These are phyloP conservation scores for Juncus inflexus DNA, from an alignment of 176 grass and related monocot genomes.

Conservation along the genomic window DNA sequence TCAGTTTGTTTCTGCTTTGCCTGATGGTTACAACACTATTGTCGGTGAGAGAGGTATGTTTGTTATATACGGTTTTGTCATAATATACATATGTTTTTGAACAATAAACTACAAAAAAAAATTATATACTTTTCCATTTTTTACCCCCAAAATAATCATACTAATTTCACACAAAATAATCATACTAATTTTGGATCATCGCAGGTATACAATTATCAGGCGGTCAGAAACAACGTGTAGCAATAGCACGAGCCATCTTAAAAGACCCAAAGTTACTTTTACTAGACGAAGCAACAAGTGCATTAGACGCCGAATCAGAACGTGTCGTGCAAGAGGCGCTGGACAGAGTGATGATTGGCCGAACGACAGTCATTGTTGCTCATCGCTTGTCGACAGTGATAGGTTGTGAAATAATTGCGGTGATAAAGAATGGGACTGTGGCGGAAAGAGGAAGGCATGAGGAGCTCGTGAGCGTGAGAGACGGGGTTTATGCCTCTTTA, in stretches of 20 bases:
- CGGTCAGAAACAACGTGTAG: slow-evolving; percentile 74
- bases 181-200: too few relatives aligned
- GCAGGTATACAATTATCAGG: slow-evolving; percentile 6
- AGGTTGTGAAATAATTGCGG: slow-evolving; percentile 44
- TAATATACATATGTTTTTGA: too few relatives aligned
- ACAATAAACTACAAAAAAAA: too few relatives aligned
- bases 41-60: slow-evolving; percentile 56
- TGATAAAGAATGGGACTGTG: slow-evolving; percentile 49
- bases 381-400: slow-evolving; percentile 57
- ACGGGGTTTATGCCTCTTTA: slow-evolving; percentile 60
- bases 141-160: too few relatives aligned
- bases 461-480: slow-evolving; percentile 38
- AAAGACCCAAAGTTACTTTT: slow-evolving; percentile 68
- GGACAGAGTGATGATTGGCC: slow-evolving; percentile 46
- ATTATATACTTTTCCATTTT: too few relatives aligned
- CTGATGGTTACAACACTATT: slow-evolving; percentile 53
- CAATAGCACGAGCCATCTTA: slow-evolving; percentile 61
- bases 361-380: slow-evolving; percentile 53
- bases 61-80: too few relatives aligned
- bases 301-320: slow-evolving; percentile 69
- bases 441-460: slow-evolving; percentile 67
- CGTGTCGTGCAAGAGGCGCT: slow-evolving; percentile 65
- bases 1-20: slow-evolving; percentile 61
- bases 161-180: too few relatives aligned
- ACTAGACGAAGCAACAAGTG: slow-evolving; percentile 76